A percentile compares a stretch with the other conserved stretches of the same genome.
phyloP scores from a whole-genome alignment of 495 filamentous ascomycete species.

The Melanomma pulvis-pyrius region DNA sequence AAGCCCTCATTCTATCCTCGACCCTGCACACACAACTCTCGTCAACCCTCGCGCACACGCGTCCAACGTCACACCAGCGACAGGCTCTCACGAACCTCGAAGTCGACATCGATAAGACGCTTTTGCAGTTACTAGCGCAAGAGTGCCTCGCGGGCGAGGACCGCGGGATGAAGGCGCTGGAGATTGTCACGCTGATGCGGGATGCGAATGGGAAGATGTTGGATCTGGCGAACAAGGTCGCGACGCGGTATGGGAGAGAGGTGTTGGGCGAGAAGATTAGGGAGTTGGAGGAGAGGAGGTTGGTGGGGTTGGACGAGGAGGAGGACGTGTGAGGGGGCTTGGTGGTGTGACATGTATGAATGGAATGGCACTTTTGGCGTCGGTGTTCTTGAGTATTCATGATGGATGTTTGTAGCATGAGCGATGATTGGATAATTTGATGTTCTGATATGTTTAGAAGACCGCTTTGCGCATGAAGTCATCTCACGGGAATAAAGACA shows the following conservation, averaged over 20 bases:
- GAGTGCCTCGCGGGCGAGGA: slow-evolving; percentile 94
- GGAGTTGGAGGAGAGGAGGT: slow-evolving; percentile 68
- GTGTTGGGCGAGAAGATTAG: slow-evolving; percentile 85
- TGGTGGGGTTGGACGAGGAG: slow-evolving; percentile 62
- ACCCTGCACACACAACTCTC: slow-evolving; percentile 69
- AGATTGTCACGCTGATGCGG: slow-evolving; percentile 76
- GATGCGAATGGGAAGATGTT: slow-evolving; percentile 79
- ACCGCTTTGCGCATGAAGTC: background rate
- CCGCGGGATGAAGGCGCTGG: slow-evolving; percentile 88
- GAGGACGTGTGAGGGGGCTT: no score
- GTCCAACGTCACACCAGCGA: slow-evolving; percentile 62
- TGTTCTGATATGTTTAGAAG: background rate
- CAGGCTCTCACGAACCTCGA: slow-evolving; percentile 69
- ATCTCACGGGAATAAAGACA: no score
- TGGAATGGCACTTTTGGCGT: background rate
- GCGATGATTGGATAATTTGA: background rate
- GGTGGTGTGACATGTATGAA: background rate
- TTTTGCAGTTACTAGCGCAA: slow-evolving; percentile 84
- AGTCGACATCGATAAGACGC: slow-evolving; percentile 79
- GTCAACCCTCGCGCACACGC: slow-evolving; percentile 68
- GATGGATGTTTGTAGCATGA: background rate
- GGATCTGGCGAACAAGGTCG: slow-evolving; percentile 82
- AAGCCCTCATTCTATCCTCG: slow-evolving; percentile 75
- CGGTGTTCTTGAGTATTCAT: background rate
- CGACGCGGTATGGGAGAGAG: slow-evolving; percentile 72